These are phyloP conservation scores for Barbarea vulgaris DNA, from an alignment of 345 rosid genomes.

Conservation along the genomic window DNA sequence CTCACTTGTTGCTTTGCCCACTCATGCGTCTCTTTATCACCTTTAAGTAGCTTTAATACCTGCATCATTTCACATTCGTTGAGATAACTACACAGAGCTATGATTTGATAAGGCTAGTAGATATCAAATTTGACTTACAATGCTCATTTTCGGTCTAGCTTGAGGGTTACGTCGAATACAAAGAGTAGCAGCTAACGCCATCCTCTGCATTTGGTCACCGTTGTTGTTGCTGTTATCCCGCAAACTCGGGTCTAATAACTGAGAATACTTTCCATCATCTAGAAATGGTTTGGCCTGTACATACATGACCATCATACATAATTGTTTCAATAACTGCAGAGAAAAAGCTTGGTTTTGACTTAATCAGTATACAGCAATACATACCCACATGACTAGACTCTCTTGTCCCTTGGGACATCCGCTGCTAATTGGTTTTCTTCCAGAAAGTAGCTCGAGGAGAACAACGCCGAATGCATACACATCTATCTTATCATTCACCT, in stretches of 20 bases:
- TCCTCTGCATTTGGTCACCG: slow-evolving; percentile 60
- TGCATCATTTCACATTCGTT: slow-evolving; percentile 29
- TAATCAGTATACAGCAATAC: slow-evolving; percentile 62
- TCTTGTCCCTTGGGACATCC: slow-evolving; percentile 74
- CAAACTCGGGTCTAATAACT: slow-evolving; percentile 66
- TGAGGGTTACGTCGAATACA: slow-evolving; percentile 73
- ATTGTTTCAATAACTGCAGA: slow-evolving; percentile 5
- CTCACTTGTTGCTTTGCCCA: slow-evolving; percentile 69
- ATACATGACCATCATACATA: slow-evolving; percentile 9
- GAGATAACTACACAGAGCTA: neutral
- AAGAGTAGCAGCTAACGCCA: slow-evolving; percentile 85
- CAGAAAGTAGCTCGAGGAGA: slow-evolving; percentile 91
- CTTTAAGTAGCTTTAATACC: slow-evolving; percentile 81
- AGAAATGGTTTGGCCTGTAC: slow-evolving; percentile 85
- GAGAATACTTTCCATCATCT: slow-evolving; percentile 56
- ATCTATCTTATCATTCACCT: slow-evolving; percentile 86
- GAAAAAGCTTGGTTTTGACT: neutral
- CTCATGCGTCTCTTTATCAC: slow-evolving; percentile 53
- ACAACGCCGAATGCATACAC: slow-evolving; percentile 95
- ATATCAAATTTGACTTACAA: slow-evolving; percentile 45
- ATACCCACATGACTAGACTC: slow-evolving; percentile 97
- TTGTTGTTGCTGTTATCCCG: slow-evolving; percentile 35
- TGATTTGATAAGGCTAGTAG: neutral
- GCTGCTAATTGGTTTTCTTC: slow-evolving; percentile 77
- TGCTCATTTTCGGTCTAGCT: slow-evolving; percentile 76